A percentile compares a stretch with the other conserved stretches of the same genome.
Evolutionary conservation across 371 early-diverging fungal genomes (phyloP).

Genomic region (Mucor piriformis): DNA sequence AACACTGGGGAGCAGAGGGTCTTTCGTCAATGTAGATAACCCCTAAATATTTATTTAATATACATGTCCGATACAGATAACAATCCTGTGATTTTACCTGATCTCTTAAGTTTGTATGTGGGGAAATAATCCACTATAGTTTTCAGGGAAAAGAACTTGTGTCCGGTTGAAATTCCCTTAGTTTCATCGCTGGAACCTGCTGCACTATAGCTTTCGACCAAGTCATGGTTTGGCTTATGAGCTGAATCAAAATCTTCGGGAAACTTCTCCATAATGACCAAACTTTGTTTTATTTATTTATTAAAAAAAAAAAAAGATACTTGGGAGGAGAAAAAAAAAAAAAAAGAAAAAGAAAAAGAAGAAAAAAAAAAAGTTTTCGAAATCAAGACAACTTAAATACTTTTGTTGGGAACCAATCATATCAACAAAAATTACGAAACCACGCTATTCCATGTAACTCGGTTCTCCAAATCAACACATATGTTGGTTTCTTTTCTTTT

Average conservation of each 20-base stretch:
- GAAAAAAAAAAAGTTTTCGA: slow-evolving; percentile 1
- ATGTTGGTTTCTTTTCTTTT: too few species aligned
- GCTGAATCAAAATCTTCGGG: slow-evolving; percentile 8
- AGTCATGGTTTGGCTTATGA: background rate
- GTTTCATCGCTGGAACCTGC: background rate
- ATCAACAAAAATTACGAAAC: background rate
- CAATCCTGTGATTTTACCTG: slow-evolving; percentile 10
- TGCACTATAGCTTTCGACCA: slow-evolving; percentile 9
- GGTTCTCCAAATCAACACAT: too few species aligned
- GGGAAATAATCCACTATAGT: slow-evolving; percentile 28
- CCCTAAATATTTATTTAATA: slow-evolving; percentile 22
- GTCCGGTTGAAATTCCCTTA: slow-evolving; percentile 10
- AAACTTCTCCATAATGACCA: slow-evolving; percentile 5
- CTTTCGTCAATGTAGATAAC: slow-evolving; percentile 52
- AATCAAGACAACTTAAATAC: background rate
- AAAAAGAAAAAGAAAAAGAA: background rate
- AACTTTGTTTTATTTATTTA: slow-evolving; percentile 3
- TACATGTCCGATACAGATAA: background rate
- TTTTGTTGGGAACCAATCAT: background rate
- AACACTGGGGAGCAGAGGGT: slow-evolving; percentile 36
- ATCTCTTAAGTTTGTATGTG: slow-evolving; percentile 20
- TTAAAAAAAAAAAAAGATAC: background rate
- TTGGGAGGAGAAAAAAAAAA: background rate
- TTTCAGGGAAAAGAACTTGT: slow-evolving; percentile 26
- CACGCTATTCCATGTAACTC: background rate